Evolutionary conservation across 108 stramenopile species (phyloP), one percentile per base, ranked within the genome.

Genomic region (Fistulifera solaris): DNA sequence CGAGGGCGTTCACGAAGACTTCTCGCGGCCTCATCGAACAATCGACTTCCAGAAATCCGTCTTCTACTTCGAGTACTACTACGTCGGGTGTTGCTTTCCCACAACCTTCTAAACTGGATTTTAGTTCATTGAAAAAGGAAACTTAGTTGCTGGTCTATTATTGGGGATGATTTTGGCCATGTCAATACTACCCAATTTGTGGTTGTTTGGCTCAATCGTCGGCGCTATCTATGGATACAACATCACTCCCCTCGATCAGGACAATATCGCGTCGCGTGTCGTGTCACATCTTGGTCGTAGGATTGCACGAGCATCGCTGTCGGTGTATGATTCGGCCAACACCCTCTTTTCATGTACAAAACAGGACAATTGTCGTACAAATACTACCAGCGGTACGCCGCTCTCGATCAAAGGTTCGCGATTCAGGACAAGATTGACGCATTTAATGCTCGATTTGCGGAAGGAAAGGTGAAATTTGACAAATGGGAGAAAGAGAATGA

Each of bases 401-500:
- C 42, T 2, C 25, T 83, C 25, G 81, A 83, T 45, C 38, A 73
- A 46, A 52, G 63, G 23, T 76, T 79, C 56, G 72, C 52, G 27
- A 76, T 83, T 27, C 67, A 70, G 47, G 61, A 64, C 45, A 83
- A 83, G 45, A 54, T 83, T 48, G 81, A 83, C 65, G 77, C 75
- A 2, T 83, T 75, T 72, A 83, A 83, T 52, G 63, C 71, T 17
- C 48, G 72, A 27, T 83, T 78, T 52, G 49, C 50, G 35, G 58
- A 76, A 58, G 77, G 77, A 4, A 83, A 83, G 52, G n/a, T 39
- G 38, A 56, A 59, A 8, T 83, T 83, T 59, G 81, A 83, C 48
- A 40, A 54, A 18, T 83, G 77, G 77, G 81, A 83, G 55, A 51
- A 67, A 54, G 71, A 83, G 54, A 83, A 83, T 38, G 81, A 83